Evolutionary conservation across 306 rosid species (phyloP), one percentile per base, ranked within the genome.

Genomic region (Dalbergia cultrata): DNA sequence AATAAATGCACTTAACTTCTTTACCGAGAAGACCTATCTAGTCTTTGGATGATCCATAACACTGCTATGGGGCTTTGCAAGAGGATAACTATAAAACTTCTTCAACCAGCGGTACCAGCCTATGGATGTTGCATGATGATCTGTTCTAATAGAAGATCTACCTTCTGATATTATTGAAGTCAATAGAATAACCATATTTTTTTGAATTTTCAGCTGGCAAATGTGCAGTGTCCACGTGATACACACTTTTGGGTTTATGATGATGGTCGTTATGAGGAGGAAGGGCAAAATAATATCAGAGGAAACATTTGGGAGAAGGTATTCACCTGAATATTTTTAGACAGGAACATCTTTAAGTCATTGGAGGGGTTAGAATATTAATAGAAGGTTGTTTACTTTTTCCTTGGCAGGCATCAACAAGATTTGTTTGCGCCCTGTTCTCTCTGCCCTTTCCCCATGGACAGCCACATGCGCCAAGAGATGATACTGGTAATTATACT

Each of bases 281-380:
- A 96, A 96, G 99, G 99, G 75, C 98, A 96, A 87, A 96, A 96
- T 78, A 96, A 96, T 87, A 96, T 96, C 81, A 86, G 94, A 65
- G 99, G 99, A 80, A 96, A 96, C 83, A 96, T 96, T 77, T 96
- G 99, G 99, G 98, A 90, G 84, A 96, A 96, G 98, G 99, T 95
- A 86, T 78, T 79, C 37, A 73, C 67, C 65, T 26, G 35, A 63
- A 64, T 45, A 76, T 41, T 81, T 81, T 35, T 73, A 31, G 65
- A 45, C 65, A 64, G 75, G 82, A 67, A 35, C 79, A 34, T 69
- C 37, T 17, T 49, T 12, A 63, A 17, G 31, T 72, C 49, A 13
- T 75, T 45, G 49, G 33, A 49, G 56, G 70, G 63, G 54, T 44
- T 71, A 74, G 70, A 86, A 22, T 64, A 70, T 83, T 66, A 81